phyloP scores from a whole-genome alignment of 2,329 filamentous ascomycete genomes.

The Penicillium sumatraense region DNA sequence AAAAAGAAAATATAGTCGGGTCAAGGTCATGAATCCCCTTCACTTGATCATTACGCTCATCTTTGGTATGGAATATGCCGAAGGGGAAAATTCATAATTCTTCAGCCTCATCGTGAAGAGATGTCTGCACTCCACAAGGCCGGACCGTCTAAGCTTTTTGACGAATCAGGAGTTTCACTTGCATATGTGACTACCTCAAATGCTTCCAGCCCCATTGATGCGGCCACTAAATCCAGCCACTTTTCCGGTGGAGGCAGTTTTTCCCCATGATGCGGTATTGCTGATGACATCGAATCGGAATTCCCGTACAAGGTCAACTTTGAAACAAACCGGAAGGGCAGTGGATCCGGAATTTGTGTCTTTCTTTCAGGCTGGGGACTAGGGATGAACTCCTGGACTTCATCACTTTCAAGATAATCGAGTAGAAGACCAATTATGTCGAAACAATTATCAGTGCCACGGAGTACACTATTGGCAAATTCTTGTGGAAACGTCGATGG shows the following conservation, averaged over 20 bases:
- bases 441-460: constrained; percentile 21
- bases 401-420: constrained; percentile 14
- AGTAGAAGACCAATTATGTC: constrained; percentile 21
- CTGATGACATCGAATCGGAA: background rate
- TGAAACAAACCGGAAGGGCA: constrained; percentile 20
- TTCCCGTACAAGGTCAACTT: constrained; percentile 2
- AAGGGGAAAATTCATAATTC: background rate
- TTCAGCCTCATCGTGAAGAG: background rate
- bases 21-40: background rate
- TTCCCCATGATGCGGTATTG: background rate
- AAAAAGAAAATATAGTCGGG: no score
- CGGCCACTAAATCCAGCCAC: constrained; percentile 28
- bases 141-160: background rate
- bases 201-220: constrained; percentile 29
- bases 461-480: constrained; percentile 28
- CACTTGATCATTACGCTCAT: background rate
- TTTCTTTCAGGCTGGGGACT: background rate
- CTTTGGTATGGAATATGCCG: background rate
- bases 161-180: background rate
- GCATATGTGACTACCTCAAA: constrained; percentile 19
- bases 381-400: background rate
- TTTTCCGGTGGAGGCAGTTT: constrained; percentile 16
- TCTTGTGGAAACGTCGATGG: constrained; percentile 26
- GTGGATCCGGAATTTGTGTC: constrained; percentile 1
- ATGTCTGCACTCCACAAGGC: background rate